phyloP scores from a whole-genome alignment of 2,329 filamentous ascomycete species.

The Fusarium sp. region DNA sequence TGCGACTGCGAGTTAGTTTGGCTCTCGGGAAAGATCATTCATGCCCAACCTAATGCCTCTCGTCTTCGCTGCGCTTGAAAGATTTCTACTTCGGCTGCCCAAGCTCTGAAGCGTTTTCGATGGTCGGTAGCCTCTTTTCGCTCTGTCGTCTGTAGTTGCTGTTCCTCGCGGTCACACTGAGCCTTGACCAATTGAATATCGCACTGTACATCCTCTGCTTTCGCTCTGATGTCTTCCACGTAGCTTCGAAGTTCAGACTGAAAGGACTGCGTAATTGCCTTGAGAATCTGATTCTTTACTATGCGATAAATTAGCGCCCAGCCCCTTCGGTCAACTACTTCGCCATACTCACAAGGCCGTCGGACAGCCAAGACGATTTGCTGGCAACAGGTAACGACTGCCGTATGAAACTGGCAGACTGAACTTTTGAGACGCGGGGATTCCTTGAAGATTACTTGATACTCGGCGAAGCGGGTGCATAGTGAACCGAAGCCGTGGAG shows the following conservation, averaged over 20 bases:
- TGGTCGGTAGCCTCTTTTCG: constrained; percentile 1
- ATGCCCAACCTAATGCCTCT: not conserved
- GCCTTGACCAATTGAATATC: constrained; percentile 18
- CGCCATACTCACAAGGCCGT: not conserved
- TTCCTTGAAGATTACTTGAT: constrained; percentile 6
- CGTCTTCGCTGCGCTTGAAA: not conserved
- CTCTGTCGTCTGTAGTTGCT: constrained; percentile 4
- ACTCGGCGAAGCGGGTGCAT: constrained; percentile 7
- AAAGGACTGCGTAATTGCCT: constrained; percentile 14
- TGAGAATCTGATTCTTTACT: not conserved
- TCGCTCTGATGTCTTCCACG: constrained; percentile 18
- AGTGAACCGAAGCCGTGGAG: constrained; percentile 17
- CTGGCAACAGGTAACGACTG: constrained; percentile 18
- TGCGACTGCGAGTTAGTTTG: rapidly evolving
- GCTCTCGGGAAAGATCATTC: rapidly evolving
- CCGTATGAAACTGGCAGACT: constrained; percentile 9
- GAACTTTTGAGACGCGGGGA: not conserved
- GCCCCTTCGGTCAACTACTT: not conserved
- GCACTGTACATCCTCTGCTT: not conserved
- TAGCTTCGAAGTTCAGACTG: constrained; percentile 12
- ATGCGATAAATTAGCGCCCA: rapidly evolving
- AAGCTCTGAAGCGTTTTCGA: not conserved
- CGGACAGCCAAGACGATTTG: not conserved
- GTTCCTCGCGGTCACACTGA: constrained; percentile 1
- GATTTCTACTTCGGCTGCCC: not conserved